phyloP scores from a whole-genome alignment of 495 filamentous ascomycete genomes.

The Aspergillus baeticus region DNA sequence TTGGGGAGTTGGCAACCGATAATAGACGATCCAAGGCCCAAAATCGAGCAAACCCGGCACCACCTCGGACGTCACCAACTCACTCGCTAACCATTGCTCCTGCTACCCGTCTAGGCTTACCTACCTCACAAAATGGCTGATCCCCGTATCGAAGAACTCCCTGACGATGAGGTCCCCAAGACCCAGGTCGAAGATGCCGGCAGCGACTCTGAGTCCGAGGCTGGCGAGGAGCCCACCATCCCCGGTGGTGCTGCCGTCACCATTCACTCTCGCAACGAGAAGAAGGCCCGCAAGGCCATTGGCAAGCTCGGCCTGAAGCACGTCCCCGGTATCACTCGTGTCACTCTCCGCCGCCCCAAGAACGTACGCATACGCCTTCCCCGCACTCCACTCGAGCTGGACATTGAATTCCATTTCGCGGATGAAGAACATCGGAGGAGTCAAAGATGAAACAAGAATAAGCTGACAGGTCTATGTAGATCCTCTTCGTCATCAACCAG shows the following conservation, averaged over 20 bases:
- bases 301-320: conserved; percentile 96
- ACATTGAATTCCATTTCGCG: background rate
- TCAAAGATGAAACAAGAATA: background rate
- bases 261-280: conserved; percentile 98
- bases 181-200: conserved; percentile 77
- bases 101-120: conserved; percentile 28
- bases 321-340: conserved; percentile 94
- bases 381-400: conserved; percentile 4
- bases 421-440: background rate
- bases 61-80: conserved; percentile 8
- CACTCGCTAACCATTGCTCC: conserved; percentile 21
- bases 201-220: conserved; percentile 74
- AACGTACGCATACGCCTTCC: conserved; percentile 60
- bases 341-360: conserved; percentile 96
- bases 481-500: conserved; percentile 99
- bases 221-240: conserved; percentile 68
- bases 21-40: conserved; percentile 16
- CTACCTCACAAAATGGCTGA: conserved; percentile 77
- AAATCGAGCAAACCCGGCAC: conserved; percentile 7
- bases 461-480: conserved; percentile 51
- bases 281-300: conserved; percentile 99
- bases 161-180: conserved; percentile 77
- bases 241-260: conserved; percentile 84
- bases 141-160: conserved; percentile 95
- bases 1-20: conserved; percentile 29